Evolutionary conservation across 495 filamentous ascomycete genomes (phyloP).

Genomic region (Neurospora pannonica): DNA sequence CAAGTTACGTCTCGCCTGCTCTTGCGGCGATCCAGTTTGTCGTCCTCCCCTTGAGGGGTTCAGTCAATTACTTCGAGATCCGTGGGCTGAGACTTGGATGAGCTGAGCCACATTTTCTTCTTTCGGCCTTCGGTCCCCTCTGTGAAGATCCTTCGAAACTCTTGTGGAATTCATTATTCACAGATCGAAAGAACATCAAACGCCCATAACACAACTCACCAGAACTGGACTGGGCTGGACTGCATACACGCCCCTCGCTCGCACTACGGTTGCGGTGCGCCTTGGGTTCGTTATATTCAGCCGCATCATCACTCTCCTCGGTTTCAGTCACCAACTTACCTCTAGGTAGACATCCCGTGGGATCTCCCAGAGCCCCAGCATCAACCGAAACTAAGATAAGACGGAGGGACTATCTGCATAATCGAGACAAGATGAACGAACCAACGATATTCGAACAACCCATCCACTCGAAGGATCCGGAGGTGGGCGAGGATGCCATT

Average conservation of each 20-base stretch:
- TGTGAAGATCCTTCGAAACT: background rate
- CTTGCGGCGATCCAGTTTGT: background rate
- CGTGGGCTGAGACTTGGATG: background rate
- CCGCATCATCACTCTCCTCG: background rate
- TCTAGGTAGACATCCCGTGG: background rate
- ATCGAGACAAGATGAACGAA: slow-evolving; percentile 18
- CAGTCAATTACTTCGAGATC: background rate
- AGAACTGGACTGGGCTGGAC: too few species aligned
- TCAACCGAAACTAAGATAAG: background rate
- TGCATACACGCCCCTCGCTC: background rate
- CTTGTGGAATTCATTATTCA: background rate
- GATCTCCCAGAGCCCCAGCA: background rate
- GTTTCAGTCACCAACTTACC: background rate
- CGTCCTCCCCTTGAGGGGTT: background rate
- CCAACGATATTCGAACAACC: slow-evolving; percentile 28
- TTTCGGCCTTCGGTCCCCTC: background rate
- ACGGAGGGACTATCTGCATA: background rate
- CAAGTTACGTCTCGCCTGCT: background rate
- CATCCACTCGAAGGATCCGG: slow-evolving; percentile 18
- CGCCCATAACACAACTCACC: too few species aligned
- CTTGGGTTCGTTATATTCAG: background rate
- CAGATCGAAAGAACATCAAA: too few species aligned
- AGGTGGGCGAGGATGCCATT: slow-evolving; percentile 3
- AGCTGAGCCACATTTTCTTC: background rate
- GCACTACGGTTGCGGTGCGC: background rate